Conservation (phyloP, 2,329 filamentous ascomycete species). For the Phaeoacremonium minimum region DNA sequence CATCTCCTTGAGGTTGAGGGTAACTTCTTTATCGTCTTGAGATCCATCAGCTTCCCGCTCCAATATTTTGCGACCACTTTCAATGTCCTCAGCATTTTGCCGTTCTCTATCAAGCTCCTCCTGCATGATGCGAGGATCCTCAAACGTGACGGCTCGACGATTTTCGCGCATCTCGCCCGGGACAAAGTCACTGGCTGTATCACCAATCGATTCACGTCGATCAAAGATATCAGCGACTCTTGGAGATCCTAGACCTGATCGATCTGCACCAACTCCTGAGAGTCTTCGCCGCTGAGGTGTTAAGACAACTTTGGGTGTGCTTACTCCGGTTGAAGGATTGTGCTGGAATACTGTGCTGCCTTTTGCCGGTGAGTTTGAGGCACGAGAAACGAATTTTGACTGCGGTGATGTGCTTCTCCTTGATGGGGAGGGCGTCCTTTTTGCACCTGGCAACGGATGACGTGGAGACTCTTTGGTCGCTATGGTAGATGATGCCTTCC, state of each 20-base stretch:
- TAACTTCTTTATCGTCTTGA: constrained; percentile 55
- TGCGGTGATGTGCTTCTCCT: constrained; percentile 3
- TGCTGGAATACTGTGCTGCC: constrained; percentile 48
- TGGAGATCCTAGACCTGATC: constrained; percentile 69
- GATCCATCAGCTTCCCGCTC: constrained; percentile 46
- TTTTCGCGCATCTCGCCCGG: constrained; percentile 37
- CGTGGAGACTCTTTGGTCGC: no score
- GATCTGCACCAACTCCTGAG: constrained; percentile 67
- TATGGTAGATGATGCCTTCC: no score
- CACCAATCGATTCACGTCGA: constrained; percentile 66
- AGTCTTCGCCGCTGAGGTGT: constrained; percentile 57
- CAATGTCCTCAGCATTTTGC: constrained; percentile 55
- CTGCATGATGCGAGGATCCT: constrained; percentile 59
- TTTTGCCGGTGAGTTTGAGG: constrained; percentile 21
- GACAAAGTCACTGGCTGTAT: constrained; percentile 60
- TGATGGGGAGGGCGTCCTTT: constrained; percentile 23
- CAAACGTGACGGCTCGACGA: constrained; percentile 53
- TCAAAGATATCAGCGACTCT: constrained; percentile 68
- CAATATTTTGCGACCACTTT: constrained; percentile 52
- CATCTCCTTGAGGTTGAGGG: constrained; percentile 68
- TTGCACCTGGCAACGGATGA: no score
- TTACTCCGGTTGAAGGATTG: constrained; percentile 46
- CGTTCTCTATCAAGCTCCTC: constrained; percentile 60
- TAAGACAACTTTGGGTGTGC: constrained; percentile 60
- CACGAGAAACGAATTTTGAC: constrained; percentile 15